Evolutionary conservation across 768 basidiomycete species (phyloP).

Genomic region (Asterophora parasitica): DNA sequence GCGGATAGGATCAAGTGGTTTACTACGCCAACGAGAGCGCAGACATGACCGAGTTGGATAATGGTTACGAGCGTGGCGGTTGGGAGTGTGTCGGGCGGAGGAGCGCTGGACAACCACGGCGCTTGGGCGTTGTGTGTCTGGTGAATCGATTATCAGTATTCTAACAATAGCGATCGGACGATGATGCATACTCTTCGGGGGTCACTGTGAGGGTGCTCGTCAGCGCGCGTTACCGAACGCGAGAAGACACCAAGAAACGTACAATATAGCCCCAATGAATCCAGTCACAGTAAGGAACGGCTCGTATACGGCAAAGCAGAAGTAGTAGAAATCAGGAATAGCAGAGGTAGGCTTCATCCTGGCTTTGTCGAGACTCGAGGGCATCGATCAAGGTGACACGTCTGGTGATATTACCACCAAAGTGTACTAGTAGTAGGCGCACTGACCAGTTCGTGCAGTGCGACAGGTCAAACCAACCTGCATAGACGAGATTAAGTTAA

Average conservation of each 20-base stretch:
- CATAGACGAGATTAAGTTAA: conserved; percentile 12
- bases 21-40: conserved; percentile 65
- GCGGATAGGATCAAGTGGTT: conserved; percentile 65
- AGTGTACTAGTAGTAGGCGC: conserved; percentile 1
- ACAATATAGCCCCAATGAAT: conserved; percentile 58
- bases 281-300: conserved; percentile 62
- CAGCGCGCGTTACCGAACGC: neutral
- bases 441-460: neutral
- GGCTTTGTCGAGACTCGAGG: neutral
- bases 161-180: neutral
- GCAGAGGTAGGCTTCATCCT: conserved; percentile 51
- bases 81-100: conserved; percentile 48
- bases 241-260: conserved; percentile 12
- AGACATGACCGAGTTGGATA: conserved; percentile 74
- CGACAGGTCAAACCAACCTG: conserved; percentile 5
- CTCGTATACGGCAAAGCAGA: conserved; percentile 71
- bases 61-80: conserved; percentile 65
- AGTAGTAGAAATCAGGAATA: conserved; percentile 69
- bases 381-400: neutral
- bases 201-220: conserved; percentile 34
- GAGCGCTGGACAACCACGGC: conserved; percentile 52
- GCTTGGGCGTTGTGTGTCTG: conserved; percentile 75
- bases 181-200: conserved; percentile 51
- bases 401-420: conserved; percentile 10
- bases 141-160: conserved; percentile 2